Base-by-base conservation (phyloP, 23 red algal species). In the Gracilaria gracilis region DNA sequence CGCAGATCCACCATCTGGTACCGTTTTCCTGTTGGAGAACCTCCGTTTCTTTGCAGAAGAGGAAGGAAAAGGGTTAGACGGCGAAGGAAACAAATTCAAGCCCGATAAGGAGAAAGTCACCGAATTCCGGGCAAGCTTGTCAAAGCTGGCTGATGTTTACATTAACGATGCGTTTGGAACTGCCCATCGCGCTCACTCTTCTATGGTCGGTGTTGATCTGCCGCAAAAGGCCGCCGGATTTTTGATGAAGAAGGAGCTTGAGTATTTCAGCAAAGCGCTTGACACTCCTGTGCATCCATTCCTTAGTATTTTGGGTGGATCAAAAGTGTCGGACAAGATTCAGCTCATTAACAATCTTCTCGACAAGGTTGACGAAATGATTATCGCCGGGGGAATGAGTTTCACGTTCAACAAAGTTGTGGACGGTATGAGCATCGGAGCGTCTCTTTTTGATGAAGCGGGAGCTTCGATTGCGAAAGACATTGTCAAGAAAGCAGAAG, bases 91-190 rank as follows among this genome's bases (percentile, higher is more conserved):
- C 80, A 98, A 95, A 79, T 59, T 95, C 20, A 98, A 98, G 82
- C 92, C 96, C 19, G 77, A 83, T 9, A 50, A 50, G 24, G 92
- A 92, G 36, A 80, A 79, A 31, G 71, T 95, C 15, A 34, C 31
- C 19, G 24, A 75, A 44, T 98, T 98, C 91, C 92, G 92, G 27
- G 72, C 39, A 34, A 61, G 69, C 46, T 79, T 98, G 39, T 90
- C 77, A 38, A 91, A 71, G 29, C 80, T 98, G 17, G 96, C 85
- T 50, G 96, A 98, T 57, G 84, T 98, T 28, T 98, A 92, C 67
- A 84, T 98, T 24, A 98, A 98, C 39, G 96, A 98, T 75, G 96
- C 96, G 35, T 98, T 98, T 90, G 96, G 96, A 36, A 98, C 96
- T 33, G 96, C 96, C 25, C 96, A 98, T 85, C 85, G 96, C 32